Evolutionary conservation across 164 flowering plant genomes (phyloP).

Genomic region (Liquidambar formosana): DNA sequence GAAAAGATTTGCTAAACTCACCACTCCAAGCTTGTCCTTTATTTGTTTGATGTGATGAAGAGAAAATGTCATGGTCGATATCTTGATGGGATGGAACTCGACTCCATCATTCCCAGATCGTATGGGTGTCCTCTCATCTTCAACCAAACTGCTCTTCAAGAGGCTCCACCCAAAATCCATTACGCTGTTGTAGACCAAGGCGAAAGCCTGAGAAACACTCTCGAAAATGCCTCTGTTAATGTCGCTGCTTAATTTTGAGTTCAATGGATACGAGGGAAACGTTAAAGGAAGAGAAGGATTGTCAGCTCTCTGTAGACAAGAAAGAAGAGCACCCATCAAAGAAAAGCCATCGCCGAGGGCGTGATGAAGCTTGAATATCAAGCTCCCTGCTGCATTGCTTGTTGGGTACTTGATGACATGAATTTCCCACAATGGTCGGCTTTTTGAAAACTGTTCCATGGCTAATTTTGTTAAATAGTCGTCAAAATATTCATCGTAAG

Average conservation of each 20-base stretch:
- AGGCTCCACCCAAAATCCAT: slow-evolving; percentile 46
- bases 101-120: slow-evolving; percentile 37
- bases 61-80: slow-evolving; percentile 38
- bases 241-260: background rate
- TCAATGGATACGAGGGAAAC: slow-evolving; percentile 18
- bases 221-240: background rate
- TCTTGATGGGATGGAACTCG: slow-evolving; percentile 34
- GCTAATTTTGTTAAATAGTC: slow-evolving; percentile 44
- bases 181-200: slow-evolving; percentile 20
- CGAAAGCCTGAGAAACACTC: slow-evolving; percentile 15
- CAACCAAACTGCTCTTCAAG: too few relatives aligned
- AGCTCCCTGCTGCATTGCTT: slow-evolving; percentile 41
- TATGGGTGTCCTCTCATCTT: slow-evolving; percentile 48
- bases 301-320: too few relatives aligned
- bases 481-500: slow-evolving; percentile 32
- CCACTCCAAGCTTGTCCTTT: too few relatives aligned
- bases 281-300: too few relatives aligned
- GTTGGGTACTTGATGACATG: too few relatives aligned
- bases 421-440: slow-evolving; percentile 60
- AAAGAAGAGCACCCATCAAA: too few relatives aligned
- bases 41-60: slow-evolving; percentile 47
- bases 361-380: slow-evolving; percentile 64
- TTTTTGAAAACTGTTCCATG: slow-evolving; percentile 39
- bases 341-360: too few relatives aligned
- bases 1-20: too few relatives aligned